Evolutionary conservation across 2,329 filamentous ascomycete genomes (phyloP).

Genomic region (Colletotrichum godetiae): DNA sequence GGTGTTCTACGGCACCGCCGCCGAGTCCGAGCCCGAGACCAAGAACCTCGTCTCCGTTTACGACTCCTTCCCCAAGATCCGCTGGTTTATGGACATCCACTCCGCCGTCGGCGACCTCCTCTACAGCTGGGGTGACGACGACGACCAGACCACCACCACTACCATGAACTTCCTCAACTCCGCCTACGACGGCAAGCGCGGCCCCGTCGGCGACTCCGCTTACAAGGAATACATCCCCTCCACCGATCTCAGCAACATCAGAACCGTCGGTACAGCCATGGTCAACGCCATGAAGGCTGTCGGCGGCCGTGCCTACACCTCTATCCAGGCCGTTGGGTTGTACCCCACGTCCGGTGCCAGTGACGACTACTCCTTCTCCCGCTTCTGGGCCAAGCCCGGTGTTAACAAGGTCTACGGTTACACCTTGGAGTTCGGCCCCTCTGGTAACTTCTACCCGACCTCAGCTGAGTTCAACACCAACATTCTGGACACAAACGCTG

Average conservation of each 20-base stretch:
- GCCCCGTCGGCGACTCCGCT: slow-evolving; percentile 48
- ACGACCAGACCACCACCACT: slow-evolving; percentile 52
- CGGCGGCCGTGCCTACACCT: slow-evolving; percentile 46
- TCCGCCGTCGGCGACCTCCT: slow-evolving; percentile 58
- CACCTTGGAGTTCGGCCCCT: slow-evolving; percentile 51
- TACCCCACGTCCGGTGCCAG: slow-evolving; percentile 49
- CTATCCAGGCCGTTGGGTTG: slow-evolving; percentile 47
- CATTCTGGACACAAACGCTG: slow-evolving; percentile 53
- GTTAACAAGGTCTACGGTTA: slow-evolving; percentile 52
- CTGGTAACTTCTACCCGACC: slow-evolving; percentile 52
- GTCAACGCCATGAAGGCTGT: slow-evolving; percentile 49
- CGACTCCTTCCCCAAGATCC: slow-evolving; percentile 57
- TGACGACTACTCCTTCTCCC: slow-evolving; percentile 51
- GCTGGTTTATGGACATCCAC: slow-evolving; percentile 64
- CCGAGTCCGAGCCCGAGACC: slow-evolving; percentile 62
- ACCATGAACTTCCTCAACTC: slow-evolving; percentile 59
- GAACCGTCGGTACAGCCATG: slow-evolving; percentile 45
- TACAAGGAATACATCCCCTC: slow-evolving; percentile 54
- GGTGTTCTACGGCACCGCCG: slow-evolving; percentile 56
- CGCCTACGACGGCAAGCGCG: slow-evolving; percentile 57
- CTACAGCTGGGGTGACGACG: slow-evolving; percentile 63
- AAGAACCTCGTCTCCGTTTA: slow-evolving; percentile 60
- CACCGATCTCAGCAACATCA: slow-evolving; percentile 46
- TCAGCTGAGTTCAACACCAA: slow-evolving; percentile 51
- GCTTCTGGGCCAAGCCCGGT: slow-evolving; percentile 47